Evolutionary conservation across 805 yeast genomes (phyloP).

Genomic region (Candida nitratophila): DNA sequence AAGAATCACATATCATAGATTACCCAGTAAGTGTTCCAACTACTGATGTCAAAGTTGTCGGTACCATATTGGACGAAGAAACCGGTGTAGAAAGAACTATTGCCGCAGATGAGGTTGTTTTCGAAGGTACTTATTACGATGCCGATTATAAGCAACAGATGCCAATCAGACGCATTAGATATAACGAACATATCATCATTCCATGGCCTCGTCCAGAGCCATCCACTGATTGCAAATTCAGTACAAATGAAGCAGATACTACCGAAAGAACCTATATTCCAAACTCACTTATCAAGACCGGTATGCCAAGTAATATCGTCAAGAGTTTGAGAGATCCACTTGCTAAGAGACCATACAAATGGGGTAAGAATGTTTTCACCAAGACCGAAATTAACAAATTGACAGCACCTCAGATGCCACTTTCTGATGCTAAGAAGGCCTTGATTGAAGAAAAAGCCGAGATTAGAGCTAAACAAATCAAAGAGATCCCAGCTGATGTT

Average conservation of each 20-base stretch:
- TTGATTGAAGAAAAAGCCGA: slow-evolving; percentile 47
- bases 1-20: slow-evolving; percentile 61
- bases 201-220: slow-evolving; percentile 86
- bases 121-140: slow-evolving; percentile 68
- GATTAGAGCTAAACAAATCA: slow-evolving; percentile 35
- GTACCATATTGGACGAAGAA: slow-evolving; percentile 59
- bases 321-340: slow-evolving; percentile 69
- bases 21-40: slow-evolving; percentile 59
- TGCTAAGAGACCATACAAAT: slow-evolving; percentile 49
- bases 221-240: slow-evolving; percentile 46
- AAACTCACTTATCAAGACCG: slow-evolving; percentile 56
- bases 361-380: slow-evolving; percentile 47
- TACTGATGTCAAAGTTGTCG: slow-evolving; percentile 65
- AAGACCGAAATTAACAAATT: slow-evolving; percentile 56
- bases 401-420: slow-evolving; percentile 73
- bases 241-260: slow-evolving; percentile 50
- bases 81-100: slow-evolving; percentile 59
- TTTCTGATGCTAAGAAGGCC: slow-evolving; percentile 54
- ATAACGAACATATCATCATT: slow-evolving; percentile 60
- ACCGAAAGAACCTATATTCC: slow-evolving; percentile 72
- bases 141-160: slow-evolving; percentile 62
- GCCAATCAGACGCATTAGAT: slow-evolving; percentile 71
- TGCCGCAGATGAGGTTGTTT: slow-evolving; percentile 69
- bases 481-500: slow-evolving; percentile 32
- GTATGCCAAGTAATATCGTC: slow-evolving; percentile 63